A percentile compares a stretch with the other conserved stretches of the same genome.
Evolutionary conservation across 2,329 filamentous ascomycete species (phyloP).

Genomic region (Xylaria sp.): DNA sequence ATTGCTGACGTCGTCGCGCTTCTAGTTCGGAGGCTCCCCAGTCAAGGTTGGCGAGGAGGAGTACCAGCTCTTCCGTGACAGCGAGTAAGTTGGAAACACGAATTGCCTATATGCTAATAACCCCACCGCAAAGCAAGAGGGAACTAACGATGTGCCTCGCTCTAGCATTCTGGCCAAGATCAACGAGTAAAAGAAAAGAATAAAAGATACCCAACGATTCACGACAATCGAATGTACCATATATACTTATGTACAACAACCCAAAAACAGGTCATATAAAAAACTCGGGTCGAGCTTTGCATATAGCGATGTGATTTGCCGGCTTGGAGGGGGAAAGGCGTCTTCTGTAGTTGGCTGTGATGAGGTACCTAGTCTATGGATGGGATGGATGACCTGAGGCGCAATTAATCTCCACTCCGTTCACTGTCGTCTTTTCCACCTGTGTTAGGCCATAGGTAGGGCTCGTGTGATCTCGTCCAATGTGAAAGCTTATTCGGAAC

Average conservation of each 20-base stretch:
- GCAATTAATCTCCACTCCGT: slow-evolving; percentile 30
- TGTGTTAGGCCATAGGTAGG: neutral
- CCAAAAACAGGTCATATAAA: slow-evolving; percentile 24
- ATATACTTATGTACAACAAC: slow-evolving; percentile 30
- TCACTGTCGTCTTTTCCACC: slow-evolving; percentile 10
- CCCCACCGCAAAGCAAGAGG: neutral
- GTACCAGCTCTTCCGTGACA: slow-evolving; percentile 93
- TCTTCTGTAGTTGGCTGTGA: slow-evolving; percentile 21
- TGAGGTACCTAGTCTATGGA: slow-evolving; percentile 14
- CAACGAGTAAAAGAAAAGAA: slow-evolving; percentile 68
- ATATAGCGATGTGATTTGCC: slow-evolving; percentile 27
- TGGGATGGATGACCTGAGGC: slow-evolving; percentile 12
- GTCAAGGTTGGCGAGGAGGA: slow-evolving; percentile 98
- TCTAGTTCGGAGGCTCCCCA: slow-evolving; percentile 86
- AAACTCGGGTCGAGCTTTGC: slow-evolving; percentile 26
- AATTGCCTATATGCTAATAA: neutral
- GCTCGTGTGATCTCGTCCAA: neutral
- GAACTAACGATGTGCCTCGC: neutral
- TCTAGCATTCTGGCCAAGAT: slow-evolving; percentile 97
- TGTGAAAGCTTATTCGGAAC: neutral
- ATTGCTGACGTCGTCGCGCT: slow-evolving; percentile 11
- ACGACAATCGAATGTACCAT: slow-evolving; percentile 36
- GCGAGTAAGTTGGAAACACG: slow-evolving; percentile 73
- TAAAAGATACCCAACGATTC: slow-evolving; percentile 46
- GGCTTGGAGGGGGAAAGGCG: slow-evolving; percentile 10